Evolutionary conservation across 331 rosid species (phyloP), one percentile per base, ranked within the genome.

Genomic region (Prunus yedoensis): DNA sequence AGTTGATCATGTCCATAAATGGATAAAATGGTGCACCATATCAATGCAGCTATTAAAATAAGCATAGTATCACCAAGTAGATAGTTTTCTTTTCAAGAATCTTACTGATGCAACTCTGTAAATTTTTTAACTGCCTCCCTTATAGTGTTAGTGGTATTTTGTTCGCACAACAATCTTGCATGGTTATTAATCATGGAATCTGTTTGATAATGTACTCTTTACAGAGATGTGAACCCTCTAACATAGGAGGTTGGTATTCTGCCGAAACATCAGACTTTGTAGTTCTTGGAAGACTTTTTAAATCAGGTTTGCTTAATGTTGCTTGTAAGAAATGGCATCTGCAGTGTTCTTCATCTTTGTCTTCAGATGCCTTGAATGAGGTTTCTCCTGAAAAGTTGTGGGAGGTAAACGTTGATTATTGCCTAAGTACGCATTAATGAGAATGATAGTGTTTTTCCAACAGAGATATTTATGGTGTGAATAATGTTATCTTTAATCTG

Each of bases 351-450:
- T 84, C 93, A 17, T 80, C 88, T 76, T 87, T 82, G 68, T 79
- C 88, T 58, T 72, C 82, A 76, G 78, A 80, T 82, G 71, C 80
- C 57, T 68, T 76, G 83, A 74, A 71, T 7, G 89, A 89, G 79
- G 82, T 88, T 87, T 82, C 97, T 69, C 93, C 94, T 52, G 92
- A 87, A 84, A 86, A 83, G 65, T 87, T 95, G 89, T 95, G 99
- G 99, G 97, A 95, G 97, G 99, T 95, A 94, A 72, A 47, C 71
- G 77, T 81, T 35, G 75, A 54, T 78, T 80, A 59, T 77, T 80
- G 27, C 25, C 60, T 52, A 76, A 52, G 71, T 65, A 84, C 43
- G 74, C 82, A 80, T 76, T 69, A 16, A 43, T 74, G 52, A 82
- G 18, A 43, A 74, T 58, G 61, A 73, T 59, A 74, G n/a, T n/a